Percentiles rank a stretch among this genome's conserved stretches.
These are phyloP conservation scores for Podaxis sp. DNA, from an alignment of 768 basidiomycete species.

Conservation along the genomic window DNA sequence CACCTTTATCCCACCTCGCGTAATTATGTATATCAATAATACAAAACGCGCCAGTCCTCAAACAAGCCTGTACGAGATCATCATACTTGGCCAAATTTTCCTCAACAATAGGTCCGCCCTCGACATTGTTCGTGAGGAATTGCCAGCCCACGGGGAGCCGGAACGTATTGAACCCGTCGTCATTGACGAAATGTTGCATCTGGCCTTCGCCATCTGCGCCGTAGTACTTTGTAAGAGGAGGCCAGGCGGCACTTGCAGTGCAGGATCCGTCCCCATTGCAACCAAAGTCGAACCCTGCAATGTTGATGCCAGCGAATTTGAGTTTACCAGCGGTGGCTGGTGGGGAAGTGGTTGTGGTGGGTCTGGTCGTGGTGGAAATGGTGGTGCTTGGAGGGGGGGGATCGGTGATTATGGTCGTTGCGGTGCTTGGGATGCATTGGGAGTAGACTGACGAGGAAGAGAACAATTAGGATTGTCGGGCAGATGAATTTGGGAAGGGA, in stretches of 20 bases:
- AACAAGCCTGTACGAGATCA: constrained; percentile 46
- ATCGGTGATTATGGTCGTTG: constrained; percentile 18
- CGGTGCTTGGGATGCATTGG: constrained; percentile 31
- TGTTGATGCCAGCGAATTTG: constrained; percentile 47
- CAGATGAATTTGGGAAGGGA: not conserved
- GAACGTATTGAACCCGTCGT: constrained; percentile 57
- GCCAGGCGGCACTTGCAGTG: constrained; percentile 35
- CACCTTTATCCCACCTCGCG: constrained; percentile 51
- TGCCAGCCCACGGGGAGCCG: constrained; percentile 66
- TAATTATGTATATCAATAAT: constrained; percentile 65
- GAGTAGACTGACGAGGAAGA: constrained; percentile 26
- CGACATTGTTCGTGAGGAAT: constrained; percentile 39
- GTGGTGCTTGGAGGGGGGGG: constrained; percentile 7
- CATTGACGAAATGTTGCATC: constrained; percentile 58
- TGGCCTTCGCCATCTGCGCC: constrained; percentile 51
- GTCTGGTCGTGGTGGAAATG: constrained; percentile 11
- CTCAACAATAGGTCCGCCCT: constrained; percentile 40
- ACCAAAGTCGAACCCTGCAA: constrained; percentile 57
- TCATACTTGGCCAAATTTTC: constrained; percentile 51
- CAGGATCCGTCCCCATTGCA: constrained; percentile 46
- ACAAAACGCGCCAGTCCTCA: constrained; percentile 50
- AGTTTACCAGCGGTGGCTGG: constrained; percentile 32
- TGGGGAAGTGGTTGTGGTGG: constrained; percentile 24
- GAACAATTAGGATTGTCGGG: not conserved
- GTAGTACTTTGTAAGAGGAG: constrained; percentile 45